Percentiles rank a stretch among this genome's conserved stretches.
phyloP scores from a whole-genome alignment of 148 eudicot genomes.

The Rhododendron ovatum region DNA sequence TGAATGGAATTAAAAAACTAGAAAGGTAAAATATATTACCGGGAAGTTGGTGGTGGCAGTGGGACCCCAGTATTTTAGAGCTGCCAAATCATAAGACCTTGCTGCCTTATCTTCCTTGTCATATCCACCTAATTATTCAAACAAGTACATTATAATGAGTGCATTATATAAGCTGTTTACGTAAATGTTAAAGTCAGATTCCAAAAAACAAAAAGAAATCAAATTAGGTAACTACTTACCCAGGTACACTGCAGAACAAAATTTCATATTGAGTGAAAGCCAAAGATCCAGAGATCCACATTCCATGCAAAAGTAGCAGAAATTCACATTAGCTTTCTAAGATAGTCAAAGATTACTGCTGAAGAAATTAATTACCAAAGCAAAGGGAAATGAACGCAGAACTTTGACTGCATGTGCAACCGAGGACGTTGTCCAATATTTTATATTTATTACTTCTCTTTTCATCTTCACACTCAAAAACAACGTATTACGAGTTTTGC shows the following conservation, averaged over 20 bases:
- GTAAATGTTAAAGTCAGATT: background rate
- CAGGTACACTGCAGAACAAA: constrained; percentile 61
- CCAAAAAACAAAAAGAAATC: background rate
- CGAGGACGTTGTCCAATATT: background rate
- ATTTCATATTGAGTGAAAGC: constrained; percentile 10
- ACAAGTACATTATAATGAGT: background rate
- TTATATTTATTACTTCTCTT: background rate
- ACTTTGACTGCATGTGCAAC: background rate
- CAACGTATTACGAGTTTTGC: background rate
- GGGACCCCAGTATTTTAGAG: constrained; percentile 95
- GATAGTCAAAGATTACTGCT: constrained; percentile 12
- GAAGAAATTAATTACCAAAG: background rate
- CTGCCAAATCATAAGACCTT: constrained; percentile 93
- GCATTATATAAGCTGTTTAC: background rate
- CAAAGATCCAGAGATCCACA: constrained; percentile 19
- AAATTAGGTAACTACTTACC: constrained; percentile 40
- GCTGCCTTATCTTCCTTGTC: constrained; percentile 99
- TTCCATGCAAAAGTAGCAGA: constrained; percentile 33
- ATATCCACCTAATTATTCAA: constrained; percentile 60
- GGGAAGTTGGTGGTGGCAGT: constrained; percentile 97
- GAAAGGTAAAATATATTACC: constrained; percentile 33
- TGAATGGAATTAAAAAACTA: constrained; percentile 4
- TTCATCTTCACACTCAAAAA: background rate
- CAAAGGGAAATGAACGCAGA: background rate
- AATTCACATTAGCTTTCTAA: background rate